Conservation (phyloP, 2,329 filamentous ascomycete genomes). For the Aspergillus eucalypticola region DNA sequence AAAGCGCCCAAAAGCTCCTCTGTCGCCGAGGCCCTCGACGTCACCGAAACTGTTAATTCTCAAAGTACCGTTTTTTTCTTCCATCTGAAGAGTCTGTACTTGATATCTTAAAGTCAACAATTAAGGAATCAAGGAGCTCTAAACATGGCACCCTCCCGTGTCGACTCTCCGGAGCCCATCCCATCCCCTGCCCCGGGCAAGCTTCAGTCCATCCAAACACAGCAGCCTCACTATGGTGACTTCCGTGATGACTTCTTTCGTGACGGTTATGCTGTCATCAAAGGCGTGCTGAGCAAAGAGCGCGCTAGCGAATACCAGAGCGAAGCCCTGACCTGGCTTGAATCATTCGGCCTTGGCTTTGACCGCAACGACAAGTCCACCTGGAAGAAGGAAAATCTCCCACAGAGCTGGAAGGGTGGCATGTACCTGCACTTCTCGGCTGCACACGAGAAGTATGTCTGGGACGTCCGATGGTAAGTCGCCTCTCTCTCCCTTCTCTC, state of each 20-base stretch:
- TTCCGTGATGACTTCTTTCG: conserved; percentile 6
- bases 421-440: conserved; percentile 6
- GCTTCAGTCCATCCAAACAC: background rate
- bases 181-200: background rate
- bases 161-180: background rate
- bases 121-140: too few species aligned
- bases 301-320: conserved; percentile 3
- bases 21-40: background rate
- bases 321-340: conserved; percentile 5
- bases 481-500: too few species aligned
- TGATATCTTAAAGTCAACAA: too few species aligned
- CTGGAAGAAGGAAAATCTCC: conserved; percentile 7
- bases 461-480: conserved; percentile 1
- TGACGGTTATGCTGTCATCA: conserved; percentile 2
- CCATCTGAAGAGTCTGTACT: too few species aligned
- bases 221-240: background rate
- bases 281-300: background rate
- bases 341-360: conserved; percentile 2
- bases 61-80: background rate
- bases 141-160: conserved; percentile 1
- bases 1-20: background rate
- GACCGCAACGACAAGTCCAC: conserved; percentile 4
- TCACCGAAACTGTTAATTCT: background rate
- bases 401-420: conserved; percentile 5
- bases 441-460: conserved; percentile 6